These are phyloP conservation scores for Firmiana major DNA, from an alignment of 345 rosid genomes.

Conservation along the genomic window DNA sequence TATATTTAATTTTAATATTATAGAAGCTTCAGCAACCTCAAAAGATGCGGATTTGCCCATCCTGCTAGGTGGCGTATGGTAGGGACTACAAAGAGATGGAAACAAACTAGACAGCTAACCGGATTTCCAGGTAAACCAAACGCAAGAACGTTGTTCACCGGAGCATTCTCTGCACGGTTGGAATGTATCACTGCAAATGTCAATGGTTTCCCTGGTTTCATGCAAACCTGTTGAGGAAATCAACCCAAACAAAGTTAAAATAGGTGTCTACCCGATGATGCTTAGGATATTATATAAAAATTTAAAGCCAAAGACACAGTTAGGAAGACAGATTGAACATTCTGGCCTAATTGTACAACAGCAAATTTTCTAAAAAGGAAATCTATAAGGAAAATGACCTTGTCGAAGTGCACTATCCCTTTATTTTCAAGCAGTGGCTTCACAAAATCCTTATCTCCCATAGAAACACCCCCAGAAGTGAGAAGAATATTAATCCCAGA, in stretches of 20 bases:
- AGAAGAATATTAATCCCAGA: constrained; percentile 72
- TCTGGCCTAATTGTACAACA: neutral
- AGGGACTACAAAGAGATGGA: constrained; percentile 84
- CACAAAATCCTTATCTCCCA: constrained; percentile 95
- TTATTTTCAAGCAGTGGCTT: constrained; percentile 74
- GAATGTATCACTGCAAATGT: constrained; percentile 71
- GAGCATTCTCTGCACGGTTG: constrained; percentile 31
- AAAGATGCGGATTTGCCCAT: constrained; percentile 71
- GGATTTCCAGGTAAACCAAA: constrained; percentile 99
- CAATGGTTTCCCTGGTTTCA: constrained; percentile 95
- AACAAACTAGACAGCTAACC: constrained; percentile 89
- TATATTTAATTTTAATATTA: constrained; percentile 9
- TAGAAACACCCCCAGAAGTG: constrained; percentile 97
- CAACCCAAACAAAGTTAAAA: neutral
- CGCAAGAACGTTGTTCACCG: constrained; percentile 57
- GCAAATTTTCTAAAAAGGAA: neutral
- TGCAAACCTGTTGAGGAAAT: constrained; percentile 58
- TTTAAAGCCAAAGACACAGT: neutral
- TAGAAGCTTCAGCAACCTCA: constrained; percentile 51
- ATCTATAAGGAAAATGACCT: constrained; percentile 38
- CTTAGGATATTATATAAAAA: constrained; percentile 4
- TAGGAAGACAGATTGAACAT: neutral
- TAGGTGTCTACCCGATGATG: constrained; percentile 14
- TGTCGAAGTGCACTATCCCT: constrained; percentile 69
- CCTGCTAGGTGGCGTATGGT: constrained; percentile 75